A percentile compares a stretch with the other conserved stretches of the same genome.
phyloP scores from a whole-genome alignment of 257 asterid genomes.

The Knoxia roxburghii region DNA sequence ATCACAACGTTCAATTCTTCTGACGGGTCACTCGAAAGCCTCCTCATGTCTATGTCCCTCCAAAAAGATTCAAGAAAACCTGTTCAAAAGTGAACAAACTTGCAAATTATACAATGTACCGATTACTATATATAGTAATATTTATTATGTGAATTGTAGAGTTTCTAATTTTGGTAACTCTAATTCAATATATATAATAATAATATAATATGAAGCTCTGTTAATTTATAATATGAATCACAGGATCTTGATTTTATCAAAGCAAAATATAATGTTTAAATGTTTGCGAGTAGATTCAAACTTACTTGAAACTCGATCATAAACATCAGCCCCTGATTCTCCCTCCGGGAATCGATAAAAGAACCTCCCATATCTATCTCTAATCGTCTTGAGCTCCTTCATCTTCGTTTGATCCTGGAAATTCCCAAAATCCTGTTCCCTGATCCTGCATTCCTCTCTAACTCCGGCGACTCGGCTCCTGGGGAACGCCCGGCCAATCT shows the following conservation, averaged over 20 bases:
- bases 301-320: slow-evolving; percentile 65
- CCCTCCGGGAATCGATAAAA: slow-evolving; percentile 67
- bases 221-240: too few species aligned
- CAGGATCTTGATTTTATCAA: too few species aligned
- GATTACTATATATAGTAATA: too few species aligned
- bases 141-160: too few species aligned
- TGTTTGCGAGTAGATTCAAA: too few species aligned
- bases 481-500: slow-evolving; percentile 25
- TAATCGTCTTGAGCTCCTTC: slow-evolving; percentile 36
- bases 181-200: too few species aligned
- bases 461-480: slow-evolving; percentile 38
- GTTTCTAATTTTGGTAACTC: too few species aligned
- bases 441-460: slow-evolving; percentile 51
- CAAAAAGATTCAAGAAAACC: slow-evolving; percentile 52
- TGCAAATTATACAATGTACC: too few species aligned
- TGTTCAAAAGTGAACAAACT: too few species aligned
- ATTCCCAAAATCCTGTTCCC: slow-evolving; percentile 73
- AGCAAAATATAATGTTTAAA: too few species aligned
- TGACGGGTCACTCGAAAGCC: slow-evolving; percentile 9
- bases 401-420: slow-evolving; percentile 49
- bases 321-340: slow-evolving; percentile 66
- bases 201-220: too few species aligned
- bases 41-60: slow-evolving; percentile 51
- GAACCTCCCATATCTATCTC: slow-evolving; percentile 50
- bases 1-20: slow-evolving; percentile 40